phyloP scores from a whole-genome alignment of 2,329 filamentous ascomycete genomes.

The Ceratocystis eucalypticola region DNA sequence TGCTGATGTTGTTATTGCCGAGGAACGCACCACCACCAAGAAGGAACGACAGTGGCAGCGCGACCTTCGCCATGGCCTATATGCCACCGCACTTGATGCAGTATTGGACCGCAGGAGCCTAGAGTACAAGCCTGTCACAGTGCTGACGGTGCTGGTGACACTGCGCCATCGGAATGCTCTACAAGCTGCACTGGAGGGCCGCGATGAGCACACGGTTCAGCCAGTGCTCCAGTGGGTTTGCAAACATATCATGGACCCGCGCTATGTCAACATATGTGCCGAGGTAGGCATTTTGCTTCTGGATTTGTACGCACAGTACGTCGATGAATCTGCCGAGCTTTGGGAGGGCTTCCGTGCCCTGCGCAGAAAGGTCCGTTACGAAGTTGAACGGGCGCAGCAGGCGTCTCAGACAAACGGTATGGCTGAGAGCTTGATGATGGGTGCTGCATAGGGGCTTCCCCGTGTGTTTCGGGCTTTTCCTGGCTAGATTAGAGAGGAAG shows the following conservation, averaged over 20 bases:
- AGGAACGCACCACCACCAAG: conserved; percentile 39
- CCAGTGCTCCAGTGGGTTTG: conserved; percentile 75
- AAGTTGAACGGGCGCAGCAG: conserved; percentile 72
- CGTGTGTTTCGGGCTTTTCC: background rate
- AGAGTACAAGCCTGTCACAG: conserved; percentile 46
- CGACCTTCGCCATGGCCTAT: conserved; percentile 65
- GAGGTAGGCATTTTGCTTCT: conserved; percentile 72
- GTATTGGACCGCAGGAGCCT: conserved; percentile 46
- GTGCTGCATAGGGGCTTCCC: conserved; percentile 20
- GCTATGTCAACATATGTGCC: conserved; percentile 66
- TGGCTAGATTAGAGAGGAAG: background rate
- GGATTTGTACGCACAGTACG: conserved; percentile 74
- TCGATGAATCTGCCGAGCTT: conserved; percentile 60
- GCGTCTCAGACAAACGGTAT: conserved; percentile 76
- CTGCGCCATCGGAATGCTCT: conserved; percentile 80
- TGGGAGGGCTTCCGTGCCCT: conserved; percentile 56
- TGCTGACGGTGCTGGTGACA: conserved; percentile 67
- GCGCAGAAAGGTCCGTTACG: conserved; percentile 55
- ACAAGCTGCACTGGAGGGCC: conserved; percentile 61
- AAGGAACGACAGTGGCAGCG: conserved; percentile 66
- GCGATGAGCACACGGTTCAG: conserved; percentile 68
- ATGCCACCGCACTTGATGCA: conserved; percentile 62
- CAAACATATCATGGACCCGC: conserved; percentile 67
- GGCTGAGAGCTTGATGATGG: conserved; percentile 57
- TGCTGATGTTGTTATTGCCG: conserved; percentile 77